Evolutionary conservation across 257 asterid genomes (phyloP).

Genomic region (Plantago ovata): DNA sequence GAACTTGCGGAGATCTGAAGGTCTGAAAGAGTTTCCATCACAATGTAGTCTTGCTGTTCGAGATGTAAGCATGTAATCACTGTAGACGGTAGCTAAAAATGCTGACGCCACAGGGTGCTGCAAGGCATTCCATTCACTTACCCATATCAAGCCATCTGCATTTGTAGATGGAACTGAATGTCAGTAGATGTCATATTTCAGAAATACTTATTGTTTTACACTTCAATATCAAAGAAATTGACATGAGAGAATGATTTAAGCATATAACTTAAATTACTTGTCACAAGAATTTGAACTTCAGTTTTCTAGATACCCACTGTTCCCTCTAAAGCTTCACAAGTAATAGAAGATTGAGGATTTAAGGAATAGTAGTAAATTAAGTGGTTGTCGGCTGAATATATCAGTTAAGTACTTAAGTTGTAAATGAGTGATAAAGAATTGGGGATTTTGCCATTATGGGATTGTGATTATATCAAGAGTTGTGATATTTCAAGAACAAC

Average conservation of each 20-base stretch:
- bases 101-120: slow-evolving; percentile 89
- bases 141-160: slow-evolving; percentile 85
- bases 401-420: too few species aligned
- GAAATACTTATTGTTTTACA: neutral
- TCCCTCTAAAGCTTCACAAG: too few species aligned
- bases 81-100: slow-evolving; percentile 65
- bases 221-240: neutral
- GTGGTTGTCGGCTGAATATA: too few species aligned
- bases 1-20: slow-evolving; percentile 60
- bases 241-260: neutral
- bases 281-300: too few species aligned
- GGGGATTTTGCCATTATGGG: too few species aligned
- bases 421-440: too few species aligned
- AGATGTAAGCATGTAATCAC: slow-evolving; percentile 81
- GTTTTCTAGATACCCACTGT: too few species aligned
- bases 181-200: neutral
- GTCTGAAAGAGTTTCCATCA: slow-evolving; percentile 36
- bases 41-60: slow-evolving; percentile 54
- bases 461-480: too few species aligned
- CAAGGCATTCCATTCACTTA: slow-evolving; percentile 79
- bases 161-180: neutral
- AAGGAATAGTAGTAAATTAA: too few species aligned
- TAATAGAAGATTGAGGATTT: too few species aligned
- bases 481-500: too few species aligned
- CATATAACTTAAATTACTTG: too few species aligned